Percentiles rank a stretch among this genome's conserved stretches.
Conservation (phyloP, 768 basidiomycete genomes). For the Hygrocybe coccinea region DNA sequence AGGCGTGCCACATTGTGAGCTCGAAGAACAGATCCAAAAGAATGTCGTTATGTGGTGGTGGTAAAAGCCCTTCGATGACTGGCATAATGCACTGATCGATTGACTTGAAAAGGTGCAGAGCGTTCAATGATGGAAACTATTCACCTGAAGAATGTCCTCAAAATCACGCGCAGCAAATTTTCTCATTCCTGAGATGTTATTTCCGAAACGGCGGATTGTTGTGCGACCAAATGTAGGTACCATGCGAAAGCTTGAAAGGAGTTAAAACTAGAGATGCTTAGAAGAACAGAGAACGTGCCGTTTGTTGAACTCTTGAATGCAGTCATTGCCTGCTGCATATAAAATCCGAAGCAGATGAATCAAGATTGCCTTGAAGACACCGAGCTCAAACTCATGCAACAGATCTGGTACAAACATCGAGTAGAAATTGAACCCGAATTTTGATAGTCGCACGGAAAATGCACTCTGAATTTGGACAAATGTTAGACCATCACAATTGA, state of each 20-base stretch:
- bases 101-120: neutral
- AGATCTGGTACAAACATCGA: constrained; percentile 23
- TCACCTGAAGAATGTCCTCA: constrained; percentile 30
- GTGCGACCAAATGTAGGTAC: constrained; percentile 15
- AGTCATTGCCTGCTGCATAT: constrained; percentile 7
- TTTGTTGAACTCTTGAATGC: constrained; percentile 15
- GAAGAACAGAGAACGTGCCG: constrained; percentile 12
- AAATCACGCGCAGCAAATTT: constrained; percentile 25
- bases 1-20: constrained; percentile 34
- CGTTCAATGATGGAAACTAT: neutral
- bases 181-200: constrained; percentile 19
- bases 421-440: constrained; percentile 19
- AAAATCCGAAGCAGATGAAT: constrained; percentile 28
- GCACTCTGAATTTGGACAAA: constrained; percentile 1
- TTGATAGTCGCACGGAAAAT: neutral
- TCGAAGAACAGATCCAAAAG: constrained; percentile 33
- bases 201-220: constrained; percentile 21
- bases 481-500: neutral
- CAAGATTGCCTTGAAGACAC: constrained; percentile 29
- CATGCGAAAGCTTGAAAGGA: constrained; percentile 9
- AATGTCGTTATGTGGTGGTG: constrained; percentile 19
- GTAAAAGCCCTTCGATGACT: constrained; percentile 33
- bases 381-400: constrained; percentile 34
- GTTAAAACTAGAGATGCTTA: neutral
- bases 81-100: constrained; percentile 33